Base-by-base conservation (phyloP, 1,139 yeast species). In the Debaryomyces sp. region DNA sequence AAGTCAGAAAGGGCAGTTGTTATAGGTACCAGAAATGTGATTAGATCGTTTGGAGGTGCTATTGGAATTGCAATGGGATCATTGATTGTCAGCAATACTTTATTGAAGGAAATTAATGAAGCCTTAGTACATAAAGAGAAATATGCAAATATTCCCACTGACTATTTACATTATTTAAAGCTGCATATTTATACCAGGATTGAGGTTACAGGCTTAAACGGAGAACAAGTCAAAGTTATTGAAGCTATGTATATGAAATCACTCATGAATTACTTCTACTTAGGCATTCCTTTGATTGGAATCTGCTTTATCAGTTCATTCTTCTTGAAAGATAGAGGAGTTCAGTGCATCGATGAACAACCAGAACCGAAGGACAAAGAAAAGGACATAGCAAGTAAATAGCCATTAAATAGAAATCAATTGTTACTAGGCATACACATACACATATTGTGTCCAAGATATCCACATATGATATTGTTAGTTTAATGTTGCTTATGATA, bases 1-100 rank as follows among this genome's bases (percentile, higher is more conserved):
- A 73, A 72, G 45, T 67, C 77, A 1, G 85, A 81, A 52, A 62
- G 86, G 41, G 84, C 86, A 0, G 82, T 81, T 10, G 81, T 80
- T 9, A 80, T 81, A 7, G 73, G 84, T 3, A 71, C 82, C 1
- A 68, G 86, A 59, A 81, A 80, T 54, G 77, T 80, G 10, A 54
- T 79, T 44, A 62, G 86, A 51, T 75, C 81, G 1, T 71, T 81
- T 45, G 86, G 86, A 30, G 84, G 84, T 22, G 77, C 85, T 1
- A 59, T 64, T 15, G 71, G 71, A 17, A 62, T 80, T 39, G 82
- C 84, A 0, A 59, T 75, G 2, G 67, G 71, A 17, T 71, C 77
- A 0, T 64, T 76, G 13, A 71, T 79, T 10, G 63, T 78, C 37
- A 70, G 80, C 32, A 78, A 76, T 53, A 60, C 70, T 1, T 59